These are phyloP conservation scores for Chaetomium sp. DNA, from an alignment of 2,329 filamentous ascomycete genomes.

Conservation along the genomic window DNA sequence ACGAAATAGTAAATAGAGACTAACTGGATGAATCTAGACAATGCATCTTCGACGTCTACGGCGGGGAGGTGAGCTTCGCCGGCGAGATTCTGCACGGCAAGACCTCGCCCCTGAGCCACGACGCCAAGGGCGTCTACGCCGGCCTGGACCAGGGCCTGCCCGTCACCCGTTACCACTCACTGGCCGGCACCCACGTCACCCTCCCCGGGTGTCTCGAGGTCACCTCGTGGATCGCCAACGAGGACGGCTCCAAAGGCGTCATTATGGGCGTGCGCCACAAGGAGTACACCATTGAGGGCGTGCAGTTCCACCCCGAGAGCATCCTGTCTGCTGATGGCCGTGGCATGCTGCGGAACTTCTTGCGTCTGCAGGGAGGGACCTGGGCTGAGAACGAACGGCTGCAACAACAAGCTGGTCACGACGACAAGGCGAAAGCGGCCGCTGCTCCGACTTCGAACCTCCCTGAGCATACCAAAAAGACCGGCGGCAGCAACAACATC, in stretches of 20 bases:
- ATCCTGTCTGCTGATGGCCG: slow-evolving; percentile 88
- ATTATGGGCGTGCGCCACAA: slow-evolving; percentile 98
- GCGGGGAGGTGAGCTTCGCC: slow-evolving; percentile 83
- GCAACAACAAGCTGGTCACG: slow-evolving; percentile 32
- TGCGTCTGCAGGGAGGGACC: slow-evolving; percentile 80
- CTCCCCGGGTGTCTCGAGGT: slow-evolving; percentile 81
- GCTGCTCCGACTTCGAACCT: neutral
- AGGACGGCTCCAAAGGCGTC: slow-evolving; percentile 71
- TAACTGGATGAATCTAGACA: slow-evolving; percentile 47
- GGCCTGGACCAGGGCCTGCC: slow-evolving; percentile 73
- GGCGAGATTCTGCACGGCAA: slow-evolving; percentile 97
- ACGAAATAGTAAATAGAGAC: too few relatives aligned
- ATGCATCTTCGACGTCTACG: slow-evolving; percentile 92
- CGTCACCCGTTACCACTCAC: slow-evolving; percentile 92
- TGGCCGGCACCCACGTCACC: slow-evolving; percentile 84
- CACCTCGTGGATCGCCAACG: slow-evolving; percentile 77
- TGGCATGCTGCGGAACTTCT: slow-evolving; percentile 86
- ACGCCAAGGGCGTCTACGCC: slow-evolving; percentile 84
- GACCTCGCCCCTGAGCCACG: slow-evolving; percentile 84
- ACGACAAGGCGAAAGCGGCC: neutral
- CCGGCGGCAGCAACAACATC: slow-evolving; percentile 59
- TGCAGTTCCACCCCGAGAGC: slow-evolving; percentile 97
- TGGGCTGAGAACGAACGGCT: slow-evolving; percentile 74
- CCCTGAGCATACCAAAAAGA: slow-evolving; percentile 22
- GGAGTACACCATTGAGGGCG: slow-evolving; percentile 83